These are phyloP conservation scores for Haberlea rhodopensis DNA, from an alignment of 257 asterid genomes.

Conservation along the genomic window DNA sequence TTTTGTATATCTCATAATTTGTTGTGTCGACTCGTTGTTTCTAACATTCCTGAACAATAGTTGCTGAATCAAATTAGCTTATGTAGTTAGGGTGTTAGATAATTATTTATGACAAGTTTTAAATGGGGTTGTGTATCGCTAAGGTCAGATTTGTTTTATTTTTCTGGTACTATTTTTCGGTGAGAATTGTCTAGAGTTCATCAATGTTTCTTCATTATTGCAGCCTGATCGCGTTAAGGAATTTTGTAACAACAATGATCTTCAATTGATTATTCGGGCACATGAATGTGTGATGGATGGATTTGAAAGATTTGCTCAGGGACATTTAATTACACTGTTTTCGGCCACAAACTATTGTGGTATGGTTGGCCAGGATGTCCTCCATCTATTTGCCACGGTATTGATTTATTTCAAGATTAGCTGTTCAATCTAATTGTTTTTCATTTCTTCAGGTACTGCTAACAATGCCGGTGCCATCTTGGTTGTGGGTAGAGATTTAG, in stretches of 20 bases:
- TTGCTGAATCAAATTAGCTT: neutral
- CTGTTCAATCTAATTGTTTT: constrained; percentile 16
- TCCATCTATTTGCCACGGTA: neutral
- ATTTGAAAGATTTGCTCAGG: constrained; percentile 98
- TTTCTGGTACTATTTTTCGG: neutral
- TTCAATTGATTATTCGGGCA: constrained; percentile 91
- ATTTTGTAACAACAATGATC: constrained; percentile 93
- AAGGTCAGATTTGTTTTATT: constrained; percentile 62
- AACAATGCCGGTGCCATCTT: constrained; percentile 98
- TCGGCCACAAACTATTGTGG: constrained; percentile 98
- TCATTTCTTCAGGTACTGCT: constrained; percentile 67
- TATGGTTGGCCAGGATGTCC: constrained; percentile 24
- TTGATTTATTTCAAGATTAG: constrained; percentile 8
- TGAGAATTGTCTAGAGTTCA: neutral
- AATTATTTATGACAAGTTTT: neutral
- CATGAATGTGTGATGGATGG: constrained; percentile 99
- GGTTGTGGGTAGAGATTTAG: constrained; percentile 98
- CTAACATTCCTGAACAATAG: too few relatives aligned
- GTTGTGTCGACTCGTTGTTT: neutral
- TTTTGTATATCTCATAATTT: neutral
- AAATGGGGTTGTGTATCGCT: neutral
- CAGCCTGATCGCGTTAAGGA: constrained; percentile 99
- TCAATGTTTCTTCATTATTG: constrained; percentile 22
- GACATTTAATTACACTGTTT: constrained; percentile 88
- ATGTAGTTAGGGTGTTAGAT: neutral